Evolutionary conservation across 148 eudicot species (phyloP).

Genomic region (Nepenthes mirabilis): DNA sequence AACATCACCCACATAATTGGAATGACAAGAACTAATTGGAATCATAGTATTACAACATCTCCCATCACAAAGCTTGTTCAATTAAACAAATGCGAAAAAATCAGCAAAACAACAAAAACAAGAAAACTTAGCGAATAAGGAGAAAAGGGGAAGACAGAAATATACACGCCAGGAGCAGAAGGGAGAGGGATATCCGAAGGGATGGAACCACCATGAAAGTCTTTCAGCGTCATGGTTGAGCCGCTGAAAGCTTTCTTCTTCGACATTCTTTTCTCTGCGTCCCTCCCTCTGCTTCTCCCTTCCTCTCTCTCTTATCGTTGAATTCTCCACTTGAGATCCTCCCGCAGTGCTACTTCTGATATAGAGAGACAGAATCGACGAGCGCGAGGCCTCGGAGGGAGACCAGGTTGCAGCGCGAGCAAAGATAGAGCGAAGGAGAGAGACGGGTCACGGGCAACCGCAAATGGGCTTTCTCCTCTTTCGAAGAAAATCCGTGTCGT

Average conservation of each 20-base stretch:
- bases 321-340: too few species aligned
- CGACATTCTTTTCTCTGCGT: conserved; percentile 30
- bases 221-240: conserved; percentile 76
- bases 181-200: conserved; percentile 94
- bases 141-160: conserved; percentile 1
- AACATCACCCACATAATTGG: background rate
- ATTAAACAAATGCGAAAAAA: background rate
- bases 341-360: too few species aligned
- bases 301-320: too few species aligned
- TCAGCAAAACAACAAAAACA: background rate
- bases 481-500: too few species aligned
- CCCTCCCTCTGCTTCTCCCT: background rate
- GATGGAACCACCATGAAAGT: conserved; percentile 95
- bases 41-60: too few species aligned
- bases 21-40: too few species aligned
- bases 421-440: too few species aligned
- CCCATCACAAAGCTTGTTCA: background rate
- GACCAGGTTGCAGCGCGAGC: too few species aligned
- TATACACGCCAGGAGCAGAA: conserved; percentile 95
- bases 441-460: too few species aligned
- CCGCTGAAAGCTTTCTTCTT: conserved; percentile 61
- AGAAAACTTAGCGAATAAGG: background rate
- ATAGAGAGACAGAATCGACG: too few species aligned
- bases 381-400: too few species aligned
- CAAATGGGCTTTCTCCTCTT: too few species aligned